Base-by-base conservation (phyloP, 2,329 filamentous ascomycete genomes). In the Epicoccum nigrum region DNA sequence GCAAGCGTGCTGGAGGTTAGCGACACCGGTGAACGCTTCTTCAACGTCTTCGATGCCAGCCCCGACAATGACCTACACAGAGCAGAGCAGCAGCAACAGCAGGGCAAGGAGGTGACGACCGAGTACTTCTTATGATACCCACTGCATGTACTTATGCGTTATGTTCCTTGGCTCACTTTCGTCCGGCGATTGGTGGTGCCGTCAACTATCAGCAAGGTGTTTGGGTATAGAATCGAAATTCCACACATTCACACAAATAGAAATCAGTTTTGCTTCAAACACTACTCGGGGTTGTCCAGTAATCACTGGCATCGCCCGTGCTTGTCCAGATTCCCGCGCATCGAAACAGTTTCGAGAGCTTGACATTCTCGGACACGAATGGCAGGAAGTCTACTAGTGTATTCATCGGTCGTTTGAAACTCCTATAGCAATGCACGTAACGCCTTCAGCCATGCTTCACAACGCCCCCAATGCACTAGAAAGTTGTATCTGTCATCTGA, bases 1-100 rank as follows among this genome's bases (percentile, higher is more conserved):
- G 94, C 94, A 7, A 96, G 92, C 74, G 94, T 99, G 37, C 82
- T 99, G 30, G 94, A 99, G 76, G 94, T 99, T 51, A 93, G 91
- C 72, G 92, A 96, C 69, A 88, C 87, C 0, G 93, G 94, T 30
- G 92, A 96, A 74, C 82, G 93, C 52, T 96, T 90, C 75, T 99
- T 97, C 80, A 99, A 99, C 71, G 92, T 97, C 19, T 99, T 99
- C 73, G 91, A 95, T 49, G 94, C 94, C 3, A 93, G 94, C 21
- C 94, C 94, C 2, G 94, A 99, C 74, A 96, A 99, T 67, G 93
- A 97, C 71, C 77, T 87, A 62, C 89, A 95, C 71, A 89, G 96
- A 45, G 76, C 77, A 68, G 92, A 97, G 70, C 83, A 89, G 67
- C 90, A 94, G 73, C 84, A 87, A 55, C 83, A 85, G 68, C 81